Evolutionary conservation across 2,329 filamentous ascomycete genomes (phyloP).

Genomic region (Sporothrix mexicana): DNA sequence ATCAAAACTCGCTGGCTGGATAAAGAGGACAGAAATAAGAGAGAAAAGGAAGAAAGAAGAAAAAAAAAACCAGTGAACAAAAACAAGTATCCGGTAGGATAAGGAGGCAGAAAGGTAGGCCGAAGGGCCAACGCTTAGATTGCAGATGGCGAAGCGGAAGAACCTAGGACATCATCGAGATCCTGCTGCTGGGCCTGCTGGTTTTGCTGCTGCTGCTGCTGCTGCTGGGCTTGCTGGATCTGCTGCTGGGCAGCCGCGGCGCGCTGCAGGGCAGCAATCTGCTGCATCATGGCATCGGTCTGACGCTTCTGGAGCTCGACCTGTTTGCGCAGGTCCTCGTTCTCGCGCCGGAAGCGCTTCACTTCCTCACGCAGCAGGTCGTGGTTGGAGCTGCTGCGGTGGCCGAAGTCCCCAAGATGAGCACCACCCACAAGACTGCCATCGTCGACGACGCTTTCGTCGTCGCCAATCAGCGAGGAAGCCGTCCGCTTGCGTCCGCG

Average conservation of each 20-base stretch:
- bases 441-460: slow-evolving; percentile 6
- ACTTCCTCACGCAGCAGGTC: slow-evolving; percentile 68
- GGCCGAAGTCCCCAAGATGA: slow-evolving; percentile 40
- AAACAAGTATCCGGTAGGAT: not conserved
- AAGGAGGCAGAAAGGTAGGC: not conserved
- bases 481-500: slow-evolving; percentile 32
- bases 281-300: slow-evolving; percentile 55
- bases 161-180: not conserved
- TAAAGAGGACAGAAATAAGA: not conserved
- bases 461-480: slow-evolving; percentile 30
- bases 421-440: slow-evolving; percentile 31
- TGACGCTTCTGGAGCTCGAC: slow-evolving; percentile 57
- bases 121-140: not conserved
- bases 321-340: slow-evolving; percentile 61
- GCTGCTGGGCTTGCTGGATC: slow-evolving; percentile 23
- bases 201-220: slow-evolving; percentile 24
- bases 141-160: not conserved
- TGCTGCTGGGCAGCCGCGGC: slow-evolving; percentile 42
- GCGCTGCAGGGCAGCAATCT: slow-evolving; percentile 55
- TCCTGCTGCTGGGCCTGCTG: not conserved
- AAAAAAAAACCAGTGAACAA: not conserved
- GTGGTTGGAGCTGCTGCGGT: slow-evolving; percentile 39
- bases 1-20: too few relatives aligned
- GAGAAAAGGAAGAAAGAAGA: not conserved
- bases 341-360: slow-evolving; percentile 70